Evolutionary conservation across 805 yeast genomes (phyloP), one percentile per base, ranked within the genome.

Genomic region (Saturnispora saitoi): DNA sequence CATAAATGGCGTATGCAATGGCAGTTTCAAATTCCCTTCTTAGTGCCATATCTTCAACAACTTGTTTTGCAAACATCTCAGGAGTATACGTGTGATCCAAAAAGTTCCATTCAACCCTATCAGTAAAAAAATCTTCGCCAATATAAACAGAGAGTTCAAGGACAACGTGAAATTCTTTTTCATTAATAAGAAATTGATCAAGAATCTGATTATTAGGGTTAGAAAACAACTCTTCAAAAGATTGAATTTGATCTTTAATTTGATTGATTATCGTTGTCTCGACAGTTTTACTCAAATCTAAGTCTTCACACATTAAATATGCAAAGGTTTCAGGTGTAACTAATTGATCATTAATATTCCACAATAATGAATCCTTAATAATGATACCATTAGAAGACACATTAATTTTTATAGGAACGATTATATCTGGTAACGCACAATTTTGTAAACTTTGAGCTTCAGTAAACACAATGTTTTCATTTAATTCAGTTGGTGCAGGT

Each of bases 101-200:
- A 39, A 93, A 70, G 60, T 93, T 95, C 98, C 98, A 91, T 66
- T 93, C 98, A 54, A 93, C 83, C 62, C 85, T 84, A 65, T 93
- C 99, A 56, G 89, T 95, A 58, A 81, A 89, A 38, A 90, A 73
- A 56, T 81, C 82, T 61, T 86, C 86, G 54, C 89, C 88, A 52
- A 93, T 69, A 60, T 84, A 87, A 43, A 93, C 86, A 14, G 91
- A 81, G 34, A 93, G 66, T 54, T 88, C 86, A 32, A 93, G 75
- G 3, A 93, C 75, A 1, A 86, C 95, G 58, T 86, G 93, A 28
- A 82, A 67, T 49, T 81, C 86, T 34, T 67, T 69, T 50, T 63
- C 65, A 41, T 54, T 55, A 34, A 53, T 56, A 26, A 54, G 51
- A 45, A 56, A 46, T 32, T 57, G 63, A 15, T 95, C 91, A 26